Conservation (phyloP, 106 monocot genomes). For the Apostasia shenzhenica region DNA sequence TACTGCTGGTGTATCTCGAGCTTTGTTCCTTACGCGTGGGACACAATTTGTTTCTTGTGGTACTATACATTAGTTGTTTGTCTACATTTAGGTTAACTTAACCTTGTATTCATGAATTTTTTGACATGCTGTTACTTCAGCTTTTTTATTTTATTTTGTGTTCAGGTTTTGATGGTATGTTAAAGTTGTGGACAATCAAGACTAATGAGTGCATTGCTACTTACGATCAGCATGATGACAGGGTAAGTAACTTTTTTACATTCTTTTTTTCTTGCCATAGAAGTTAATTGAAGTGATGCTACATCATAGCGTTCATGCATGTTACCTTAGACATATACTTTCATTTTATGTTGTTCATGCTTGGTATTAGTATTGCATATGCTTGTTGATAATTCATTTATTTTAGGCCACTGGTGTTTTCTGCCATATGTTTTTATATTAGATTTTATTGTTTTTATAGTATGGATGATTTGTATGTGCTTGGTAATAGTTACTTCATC, state of each 20-base stretch:
- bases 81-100: neutral
- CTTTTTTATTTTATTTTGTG: neutral
- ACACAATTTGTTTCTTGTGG: conserved; percentile 88
- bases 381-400: too few species aligned
- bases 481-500: neutral
- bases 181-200: conserved; percentile 91
- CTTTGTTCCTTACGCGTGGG: conserved; percentile 79
- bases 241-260: conserved; percentile 30
- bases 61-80: conserved; percentile 14
- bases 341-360: too few species aligned
- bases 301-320: too few species aligned
- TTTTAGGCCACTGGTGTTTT: too few species aligned
- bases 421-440: too few species aligned
- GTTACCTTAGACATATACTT: too few species aligned
- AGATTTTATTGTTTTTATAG: too few species aligned
- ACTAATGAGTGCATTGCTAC: conserved; percentile 87
- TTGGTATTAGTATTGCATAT: too few species aligned
- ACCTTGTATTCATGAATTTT: neutral
- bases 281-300: neutral
- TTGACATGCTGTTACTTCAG: neutral
- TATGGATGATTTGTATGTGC: too few species aligned
- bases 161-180: conserved; percentile 93
- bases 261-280: neutral
- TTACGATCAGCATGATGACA: conserved; percentile 93
- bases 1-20: conserved; percentile 75